These are phyloP conservation scores for Capsella rubella DNA, from an alignment of 441 rosid genomes.

Conservation along the genomic window DNA sequence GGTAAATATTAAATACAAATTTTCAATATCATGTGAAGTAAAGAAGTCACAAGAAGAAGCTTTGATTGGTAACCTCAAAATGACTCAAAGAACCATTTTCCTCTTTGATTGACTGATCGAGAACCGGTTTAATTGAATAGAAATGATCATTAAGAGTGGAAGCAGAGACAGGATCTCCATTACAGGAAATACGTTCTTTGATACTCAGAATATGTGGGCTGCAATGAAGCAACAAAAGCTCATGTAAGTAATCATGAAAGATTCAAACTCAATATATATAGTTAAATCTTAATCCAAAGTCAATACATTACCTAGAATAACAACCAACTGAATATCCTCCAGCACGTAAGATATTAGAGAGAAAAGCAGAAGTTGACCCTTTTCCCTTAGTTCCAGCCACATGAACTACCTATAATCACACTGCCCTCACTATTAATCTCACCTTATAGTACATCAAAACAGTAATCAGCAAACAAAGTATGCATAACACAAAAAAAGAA, in stretches of 20 bases:
- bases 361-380: constrained; percentile 87
- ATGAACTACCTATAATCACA: constrained; percentile 59
- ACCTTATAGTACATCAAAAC: neutral
- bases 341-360: constrained; percentile 72
- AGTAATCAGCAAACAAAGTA: neutral
- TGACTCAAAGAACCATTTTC: constrained; percentile 81
- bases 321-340: constrained; percentile 85
- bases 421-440: constrained; percentile 1
- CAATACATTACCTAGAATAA: constrained; percentile 69
- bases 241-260: constrained; percentile 24
- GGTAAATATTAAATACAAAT: neutral
- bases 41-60: neutral
- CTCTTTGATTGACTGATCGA: constrained; percentile 61
- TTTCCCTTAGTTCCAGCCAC: constrained; percentile 96
- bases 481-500: neutral
- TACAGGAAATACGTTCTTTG: constrained; percentile 77
- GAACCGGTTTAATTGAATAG: constrained; percentile 53
- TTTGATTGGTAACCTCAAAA: constrained; percentile 67
- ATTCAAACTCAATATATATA: constrained; percentile 12
- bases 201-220: constrained; percentile 85
- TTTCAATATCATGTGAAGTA: neutral
- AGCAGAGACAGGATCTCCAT: constrained; percentile 69
- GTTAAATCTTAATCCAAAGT: neutral
- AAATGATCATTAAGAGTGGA: constrained; percentile 61
- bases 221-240: constrained; percentile 35